These are phyloP conservation scores for Triticum timopheevii DNA, from an alignment of 176 grass and related monocot genomes.

Conservation along the genomic window DNA sequence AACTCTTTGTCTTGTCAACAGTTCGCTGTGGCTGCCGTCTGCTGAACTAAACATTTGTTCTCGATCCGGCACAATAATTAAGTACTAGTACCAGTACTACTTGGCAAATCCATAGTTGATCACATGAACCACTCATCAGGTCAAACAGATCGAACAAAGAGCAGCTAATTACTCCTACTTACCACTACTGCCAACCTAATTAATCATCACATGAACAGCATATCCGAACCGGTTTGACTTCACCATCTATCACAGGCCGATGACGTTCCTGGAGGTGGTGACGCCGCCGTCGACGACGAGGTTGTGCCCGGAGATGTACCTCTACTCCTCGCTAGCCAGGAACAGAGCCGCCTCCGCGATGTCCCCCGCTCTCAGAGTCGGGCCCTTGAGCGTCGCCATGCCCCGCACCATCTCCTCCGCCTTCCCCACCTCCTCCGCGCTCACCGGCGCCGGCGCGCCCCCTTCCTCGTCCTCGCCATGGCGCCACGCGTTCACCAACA, in stretches of 20 bases:
- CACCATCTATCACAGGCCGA: slow-evolving; percentile 13
- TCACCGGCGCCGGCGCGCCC: not conserved
- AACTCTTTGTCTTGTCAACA: too few relatives aligned
- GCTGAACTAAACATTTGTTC: too few relatives aligned
- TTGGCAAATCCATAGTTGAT: not conserved
- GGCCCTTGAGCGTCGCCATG: slow-evolving; percentile 41
- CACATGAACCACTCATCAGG: not conserved
- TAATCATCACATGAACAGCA: not conserved
- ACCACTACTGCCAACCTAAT: not conserved
- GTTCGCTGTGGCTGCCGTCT: too few relatives aligned
- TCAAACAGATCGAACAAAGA: not conserved
- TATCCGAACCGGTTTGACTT: not conserved
- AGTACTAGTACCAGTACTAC: too few relatives aligned
- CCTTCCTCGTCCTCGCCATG: too few relatives aligned
- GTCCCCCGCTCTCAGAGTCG: slow-evolving; percentile 25
- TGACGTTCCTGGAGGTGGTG: slow-evolving; percentile 42
- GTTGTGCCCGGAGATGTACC: slow-evolving; percentile 54
- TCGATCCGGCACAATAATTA: too few relatives aligned
- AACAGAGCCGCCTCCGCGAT: slow-evolving; percentile 54
- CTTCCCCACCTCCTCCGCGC: slow-evolving; percentile 28
- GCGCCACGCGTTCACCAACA: too few relatives aligned
- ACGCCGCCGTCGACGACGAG: slow-evolving; percentile 59
- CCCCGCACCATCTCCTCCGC: slow-evolving; percentile 29
- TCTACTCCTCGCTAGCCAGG: slow-evolving; percentile 51
- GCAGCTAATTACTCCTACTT: not conserved